Percentiles rank a stretch among this genome's conserved stretches.
Evolutionary conservation across 1,139 yeast genomes (phyloP).

Genomic region (Pichia sp.): DNA sequence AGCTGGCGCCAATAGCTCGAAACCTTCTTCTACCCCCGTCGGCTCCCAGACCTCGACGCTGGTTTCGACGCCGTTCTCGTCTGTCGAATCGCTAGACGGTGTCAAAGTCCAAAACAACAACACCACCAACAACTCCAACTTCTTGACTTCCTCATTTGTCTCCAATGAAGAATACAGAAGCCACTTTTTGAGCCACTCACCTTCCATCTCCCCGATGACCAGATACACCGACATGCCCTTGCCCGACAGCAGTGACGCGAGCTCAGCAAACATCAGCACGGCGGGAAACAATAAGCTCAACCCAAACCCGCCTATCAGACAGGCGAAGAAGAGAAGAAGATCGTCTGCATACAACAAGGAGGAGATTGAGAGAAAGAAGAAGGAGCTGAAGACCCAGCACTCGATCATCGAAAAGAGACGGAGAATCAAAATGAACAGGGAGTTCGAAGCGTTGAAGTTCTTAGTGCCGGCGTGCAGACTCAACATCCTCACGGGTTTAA

Average conservation of each 20-base stretch:
- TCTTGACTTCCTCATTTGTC: slow-evolving; percentile 28
- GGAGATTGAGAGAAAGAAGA: slow-evolving; percentile 50
- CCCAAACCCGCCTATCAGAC: slow-evolving; percentile 5
- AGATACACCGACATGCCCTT: slow-evolving; percentile 21
- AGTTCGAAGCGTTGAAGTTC: slow-evolving; percentile 74
- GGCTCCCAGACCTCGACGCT: not conserved
- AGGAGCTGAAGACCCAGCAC: slow-evolving; percentile 61
- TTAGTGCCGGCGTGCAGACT: slow-evolving; percentile 73
- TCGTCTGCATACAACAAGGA: slow-evolving; percentile 42
- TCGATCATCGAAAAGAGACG: slow-evolving; percentile 78
- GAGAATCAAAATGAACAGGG: slow-evolving; percentile 73
- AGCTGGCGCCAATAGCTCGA: not conserved
- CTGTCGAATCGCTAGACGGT: not conserved
- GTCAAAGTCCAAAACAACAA: not conserved
- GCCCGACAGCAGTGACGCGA: not conserved
- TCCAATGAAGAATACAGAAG: slow-evolving; percentile 26
- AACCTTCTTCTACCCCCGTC: too few relatives aligned
- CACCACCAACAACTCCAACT: slow-evolving; percentile 20
- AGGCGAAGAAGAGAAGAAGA: slow-evolving; percentile 35
- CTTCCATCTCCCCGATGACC: slow-evolving; percentile 35
- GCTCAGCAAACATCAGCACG: not conserved
- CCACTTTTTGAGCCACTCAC: slow-evolving; percentile 24
- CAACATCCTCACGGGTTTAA: slow-evolving; percentile 35
- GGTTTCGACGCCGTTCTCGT: not conserved
- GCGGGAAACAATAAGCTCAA: not conserved